These are phyloP conservation scores for Neurospora sp. DNA, from an alignment of 495 filamentous ascomycete genomes.

Conservation along the genomic window DNA sequence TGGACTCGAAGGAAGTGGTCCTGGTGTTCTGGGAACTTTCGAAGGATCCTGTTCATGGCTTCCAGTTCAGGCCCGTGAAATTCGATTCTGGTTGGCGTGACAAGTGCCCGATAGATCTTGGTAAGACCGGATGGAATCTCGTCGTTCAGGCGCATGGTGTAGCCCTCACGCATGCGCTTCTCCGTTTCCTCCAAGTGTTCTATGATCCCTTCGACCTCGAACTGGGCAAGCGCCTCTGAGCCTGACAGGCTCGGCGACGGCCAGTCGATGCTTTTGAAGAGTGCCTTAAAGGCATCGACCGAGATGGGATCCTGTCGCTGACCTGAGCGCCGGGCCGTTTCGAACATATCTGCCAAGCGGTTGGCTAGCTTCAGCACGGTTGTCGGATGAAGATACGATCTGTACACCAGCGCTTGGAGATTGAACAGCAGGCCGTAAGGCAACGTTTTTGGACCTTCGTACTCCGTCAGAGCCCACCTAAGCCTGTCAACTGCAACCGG, in stretches of 20 bases:
- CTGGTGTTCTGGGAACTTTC: conserved; percentile 52
- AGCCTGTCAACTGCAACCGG: conserved; percentile 8
- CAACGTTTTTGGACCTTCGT: conserved; percentile 1
- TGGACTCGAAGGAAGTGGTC: conserved; percentile 59
- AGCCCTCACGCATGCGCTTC: conserved; percentile 18
- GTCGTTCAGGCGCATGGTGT: conserved; percentile 13
- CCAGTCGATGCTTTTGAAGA: conserved; percentile 38
- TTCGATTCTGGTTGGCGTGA: conserved; percentile 60
- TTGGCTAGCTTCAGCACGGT: conserved; percentile 31
- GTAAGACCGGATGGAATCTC: conserved; percentile 15
- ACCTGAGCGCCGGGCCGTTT: conserved; percentile 1
- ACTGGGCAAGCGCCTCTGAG: conserved; percentile 30
- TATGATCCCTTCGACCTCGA: conserved; percentile 34
- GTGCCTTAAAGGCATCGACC: conserved; percentile 35
- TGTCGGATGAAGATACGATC: conserved; percentile 39
- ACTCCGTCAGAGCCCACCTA: conserved; percentile 6
- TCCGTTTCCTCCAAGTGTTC: conserved; percentile 32
- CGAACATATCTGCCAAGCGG: not conserved
- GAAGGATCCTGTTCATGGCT: conserved; percentile 61
- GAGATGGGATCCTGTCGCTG: conserved; percentile 19
- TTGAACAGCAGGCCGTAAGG: conserved; percentile 36
- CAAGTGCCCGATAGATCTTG: conserved; percentile 48
- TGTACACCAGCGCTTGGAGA: conserved; percentile 42
- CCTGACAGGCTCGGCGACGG: conserved; percentile 26
- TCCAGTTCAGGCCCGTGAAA: conserved; percentile 63